Percentiles rank a stretch among this genome's conserved stretches.
These are phyloP conservation scores for Corinectria fuckeliana DNA, from an alignment of 2,329 filamentous ascomycete species.

Conservation along the genomic window DNA sequence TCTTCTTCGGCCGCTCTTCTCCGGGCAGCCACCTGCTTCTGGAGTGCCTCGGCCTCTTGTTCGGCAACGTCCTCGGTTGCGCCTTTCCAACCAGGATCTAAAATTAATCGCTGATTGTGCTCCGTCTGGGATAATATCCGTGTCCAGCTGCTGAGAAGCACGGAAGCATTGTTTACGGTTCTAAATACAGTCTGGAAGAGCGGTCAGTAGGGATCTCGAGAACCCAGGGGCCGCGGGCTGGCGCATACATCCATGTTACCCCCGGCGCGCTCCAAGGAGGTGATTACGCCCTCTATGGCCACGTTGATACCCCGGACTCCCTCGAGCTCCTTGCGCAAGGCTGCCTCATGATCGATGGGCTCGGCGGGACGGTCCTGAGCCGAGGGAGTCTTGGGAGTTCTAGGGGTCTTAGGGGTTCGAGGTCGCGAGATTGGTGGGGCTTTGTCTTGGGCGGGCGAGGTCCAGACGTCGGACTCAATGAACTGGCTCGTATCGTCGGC, in stretches of 20 bases:
- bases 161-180: slow-evolving; percentile 87
- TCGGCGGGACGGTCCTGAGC: slow-evolving; percentile 47
- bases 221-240: neutral
- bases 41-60: slow-evolving; percentile 78
- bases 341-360: slow-evolving; percentile 72
- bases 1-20: slow-evolving; percentile 80
- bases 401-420: slow-evolving; percentile 51
- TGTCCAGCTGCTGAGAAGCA: slow-evolving; percentile 93
- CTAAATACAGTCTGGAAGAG: slow-evolving; percentile 71
- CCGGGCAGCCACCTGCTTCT: slow-evolving; percentile 78
- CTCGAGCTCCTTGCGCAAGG: slow-evolving; percentile 79
- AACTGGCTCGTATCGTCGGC: slow-evolving; percentile 51
- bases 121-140: slow-evolving; percentile 96
- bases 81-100: slow-evolving; percentile 89
- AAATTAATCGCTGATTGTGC: slow-evolving; percentile 90
- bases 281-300: slow-evolving; percentile 80
- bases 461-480: slow-evolving; percentile 58
- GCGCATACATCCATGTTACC: slow-evolving; percentile 74
- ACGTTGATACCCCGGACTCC: slow-evolving; percentile 86
- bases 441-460: slow-evolving; percentile 49
- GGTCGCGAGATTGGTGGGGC: slow-evolving; percentile 39
- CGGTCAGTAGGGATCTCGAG: slow-evolving; percentile 23
- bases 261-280: slow-evolving; percentile 73
- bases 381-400: slow-evolving; percentile 54
- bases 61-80: slow-evolving; percentile 86